Evolutionary conservation across 1,139 yeast genomes (phyloP), one percentile per base, ranked within the genome.

Genomic region (Saccharomyces hybrid): DNA sequence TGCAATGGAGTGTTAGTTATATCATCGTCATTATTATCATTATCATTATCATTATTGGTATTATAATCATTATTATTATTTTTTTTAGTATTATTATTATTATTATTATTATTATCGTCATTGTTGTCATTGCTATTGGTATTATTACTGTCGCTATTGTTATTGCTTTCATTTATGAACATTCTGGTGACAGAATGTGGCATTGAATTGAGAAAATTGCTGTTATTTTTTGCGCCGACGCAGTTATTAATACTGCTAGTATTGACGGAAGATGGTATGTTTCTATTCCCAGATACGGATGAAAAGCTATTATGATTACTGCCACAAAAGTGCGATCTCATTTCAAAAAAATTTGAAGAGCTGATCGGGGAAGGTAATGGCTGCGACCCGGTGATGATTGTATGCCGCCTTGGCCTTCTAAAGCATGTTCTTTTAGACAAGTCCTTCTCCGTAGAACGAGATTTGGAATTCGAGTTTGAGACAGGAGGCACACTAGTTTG

Each of bases 311-410:
- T 47, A 25, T 52, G 32, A 44, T 23, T 57, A 20, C 58, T 56
- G 8, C 64, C 63, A 16, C 67, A 50, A 41, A 64, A 53, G 30
- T 67, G 70, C 14, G 61, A 55, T 52, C 66, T 68, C 66, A 68
- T 63, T 47, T 70, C 75, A 51, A 68, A 66, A 34, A 70, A 65
- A 53, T 69, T 69, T 3, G 72, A 75, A 0, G 82, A 76, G 58
- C 81, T 75, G 56, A 87, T 74, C 2, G 95, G 93, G 0, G 91
- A 84, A 1, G 95, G 95, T 52, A 88, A 73, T 13, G 96, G 96
- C 67, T 86, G 93, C 0, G 93, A 85, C 1, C 93, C 97, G 0
- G 95, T 88, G 51, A 91, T 85, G 47, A 89, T 72, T 0, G 96
- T 84, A 59, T 83, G 83, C 50, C 95, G 74, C 64, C 96, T 78